phyloP scores from a whole-genome alignment of 495 filamentous ascomycete species.

The Talaromyces proteolyticus region DNA sequence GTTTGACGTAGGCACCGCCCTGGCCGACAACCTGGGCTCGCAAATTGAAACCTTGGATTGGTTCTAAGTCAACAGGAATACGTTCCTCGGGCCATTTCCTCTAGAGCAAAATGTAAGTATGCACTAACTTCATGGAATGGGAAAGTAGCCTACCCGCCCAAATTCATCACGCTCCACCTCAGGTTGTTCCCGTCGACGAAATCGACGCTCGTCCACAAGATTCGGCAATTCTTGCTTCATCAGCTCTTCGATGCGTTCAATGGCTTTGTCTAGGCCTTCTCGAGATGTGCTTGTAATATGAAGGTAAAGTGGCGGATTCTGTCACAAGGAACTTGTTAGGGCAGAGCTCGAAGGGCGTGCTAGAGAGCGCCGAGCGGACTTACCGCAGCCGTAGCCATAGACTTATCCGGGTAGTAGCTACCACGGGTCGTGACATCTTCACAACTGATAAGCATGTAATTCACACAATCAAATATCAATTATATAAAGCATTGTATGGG shows the following conservation, averaged over 20 bases:
- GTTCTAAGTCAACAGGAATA: conserved; percentile 84
- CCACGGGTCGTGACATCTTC: conserved; percentile 99
- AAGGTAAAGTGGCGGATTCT: conserved; percentile 93
- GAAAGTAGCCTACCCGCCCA: conserved; percentile 62
- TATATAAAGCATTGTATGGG: conserved; percentile 29
- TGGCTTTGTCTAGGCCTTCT: conserved; percentile 82
- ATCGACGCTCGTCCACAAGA: conserved; percentile 90
- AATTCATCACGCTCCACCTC: conserved; percentile 91
- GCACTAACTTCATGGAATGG: not conserved
- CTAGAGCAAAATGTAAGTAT: conserved; percentile 34
- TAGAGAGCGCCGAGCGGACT: conserved; percentile 23
- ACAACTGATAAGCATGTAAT: conserved; percentile 56
- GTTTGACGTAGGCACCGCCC: conserved; percentile 90
- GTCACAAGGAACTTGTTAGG: conserved; percentile 4
- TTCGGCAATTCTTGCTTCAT: conserved; percentile 97
- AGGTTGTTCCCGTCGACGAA: conserved; percentile 74
- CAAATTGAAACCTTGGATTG: conserved; percentile 92
- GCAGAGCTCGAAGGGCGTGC: not conserved
- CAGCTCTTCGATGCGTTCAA: conserved; percentile 80
- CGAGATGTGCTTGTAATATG: conserved; percentile 93
- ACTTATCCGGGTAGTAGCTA: conserved; percentile 94
- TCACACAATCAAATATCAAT: conserved; percentile 44
- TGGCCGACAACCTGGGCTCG: conserved; percentile 93
- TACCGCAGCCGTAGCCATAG: conserved; percentile 89
- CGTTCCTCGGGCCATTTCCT: conserved; percentile 98